These are phyloP conservation scores for Andrographis paniculata DNA, from an alignment of 305 asterid genomes.

Conservation along the genomic window DNA sequence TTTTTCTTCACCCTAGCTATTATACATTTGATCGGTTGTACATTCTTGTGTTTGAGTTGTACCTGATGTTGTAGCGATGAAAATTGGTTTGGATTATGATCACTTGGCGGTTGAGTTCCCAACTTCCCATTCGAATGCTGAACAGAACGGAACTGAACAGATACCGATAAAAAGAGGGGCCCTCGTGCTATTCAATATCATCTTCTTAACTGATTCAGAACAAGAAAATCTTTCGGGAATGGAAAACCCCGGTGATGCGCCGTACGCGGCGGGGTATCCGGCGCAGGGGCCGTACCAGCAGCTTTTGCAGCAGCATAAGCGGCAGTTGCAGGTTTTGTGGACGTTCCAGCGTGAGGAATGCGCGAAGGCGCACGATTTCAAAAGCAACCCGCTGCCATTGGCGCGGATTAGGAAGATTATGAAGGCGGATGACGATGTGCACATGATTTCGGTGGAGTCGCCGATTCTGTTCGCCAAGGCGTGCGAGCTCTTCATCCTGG, in stretches of 20 bases:
- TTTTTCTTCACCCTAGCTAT: too few species aligned
- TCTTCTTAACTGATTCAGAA: slow-evolving; percentile 1
- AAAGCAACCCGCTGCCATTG: slow-evolving; percentile 73
- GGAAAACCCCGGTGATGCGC: slow-evolving; percentile 56
- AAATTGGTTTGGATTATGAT: not conserved
- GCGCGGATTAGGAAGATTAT: slow-evolving; percentile 88
- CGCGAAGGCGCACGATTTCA: slow-evolving; percentile 69
- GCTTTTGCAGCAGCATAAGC: slow-evolving; percentile 55
- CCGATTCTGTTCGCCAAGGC: slow-evolving; percentile 91
- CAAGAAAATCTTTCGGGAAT: slow-evolving; percentile 17
- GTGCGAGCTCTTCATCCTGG: slow-evolving; percentile 88
- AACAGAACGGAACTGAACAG: too few species aligned
- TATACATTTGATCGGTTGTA: not conserved
- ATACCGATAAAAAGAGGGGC: too few species aligned
- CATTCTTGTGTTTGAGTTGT: too few species aligned
- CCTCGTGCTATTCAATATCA: not conserved
- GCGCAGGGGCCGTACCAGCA: slow-evolving; percentile 55
- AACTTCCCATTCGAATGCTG: not conserved
- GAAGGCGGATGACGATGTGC: slow-evolving; percentile 95
- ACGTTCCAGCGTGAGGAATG: slow-evolving; percentile 57
- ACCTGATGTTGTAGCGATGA: too few species aligned
- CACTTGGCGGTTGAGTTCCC: not conserved
- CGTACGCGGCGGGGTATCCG: slow-evolving; percentile 31
- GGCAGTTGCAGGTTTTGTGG: slow-evolving; percentile 74
- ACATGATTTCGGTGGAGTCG: slow-evolving; percentile 95